Evolutionary conservation across 2,329 filamentous ascomycete genomes (phyloP).

Genomic region (Helotiales sp.): DNA sequence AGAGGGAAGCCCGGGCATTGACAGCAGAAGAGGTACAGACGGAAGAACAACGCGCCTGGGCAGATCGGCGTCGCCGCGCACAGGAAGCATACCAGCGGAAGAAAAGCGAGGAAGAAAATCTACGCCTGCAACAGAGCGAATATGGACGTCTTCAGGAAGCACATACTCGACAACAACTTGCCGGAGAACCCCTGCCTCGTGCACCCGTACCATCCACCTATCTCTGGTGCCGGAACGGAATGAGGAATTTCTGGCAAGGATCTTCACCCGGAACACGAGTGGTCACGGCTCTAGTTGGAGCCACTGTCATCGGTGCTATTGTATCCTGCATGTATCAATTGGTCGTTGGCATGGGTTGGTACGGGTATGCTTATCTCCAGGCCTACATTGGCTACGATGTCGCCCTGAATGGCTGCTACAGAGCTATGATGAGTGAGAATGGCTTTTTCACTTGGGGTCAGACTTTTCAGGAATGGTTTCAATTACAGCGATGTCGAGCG

Average conservation of each 20-base stretch:
- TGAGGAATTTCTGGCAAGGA: not conserved
- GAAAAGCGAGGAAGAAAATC: not conserved
- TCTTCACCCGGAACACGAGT: not conserved
- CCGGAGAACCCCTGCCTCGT: not conserved
- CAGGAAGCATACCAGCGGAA: not conserved
- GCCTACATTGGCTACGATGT: not conserved
- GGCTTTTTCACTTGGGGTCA: not conserved
- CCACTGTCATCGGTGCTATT: not conserved
- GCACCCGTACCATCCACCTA: not conserved
- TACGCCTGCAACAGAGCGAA: not conserved
- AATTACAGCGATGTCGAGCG: constrained; percentile 10
- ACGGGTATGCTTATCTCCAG: not conserved
- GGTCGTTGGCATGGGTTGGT: not conserved
- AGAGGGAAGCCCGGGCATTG: not conserved
- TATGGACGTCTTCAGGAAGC: not conserved
- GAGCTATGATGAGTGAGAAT: not conserved
- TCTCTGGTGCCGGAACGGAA: not conserved
- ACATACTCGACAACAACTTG: not conserved
- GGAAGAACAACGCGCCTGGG: not conserved
- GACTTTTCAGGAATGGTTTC: not conserved
- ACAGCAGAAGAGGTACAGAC: not conserved
- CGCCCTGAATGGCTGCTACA: not conserved
- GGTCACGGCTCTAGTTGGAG: accelerated
- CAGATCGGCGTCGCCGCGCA: not conserved
- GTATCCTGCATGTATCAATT: not conserved